Conservation (phyloP, 176 grass and related monocot genomes). For the Bonia amplexicaulis region DNA sequence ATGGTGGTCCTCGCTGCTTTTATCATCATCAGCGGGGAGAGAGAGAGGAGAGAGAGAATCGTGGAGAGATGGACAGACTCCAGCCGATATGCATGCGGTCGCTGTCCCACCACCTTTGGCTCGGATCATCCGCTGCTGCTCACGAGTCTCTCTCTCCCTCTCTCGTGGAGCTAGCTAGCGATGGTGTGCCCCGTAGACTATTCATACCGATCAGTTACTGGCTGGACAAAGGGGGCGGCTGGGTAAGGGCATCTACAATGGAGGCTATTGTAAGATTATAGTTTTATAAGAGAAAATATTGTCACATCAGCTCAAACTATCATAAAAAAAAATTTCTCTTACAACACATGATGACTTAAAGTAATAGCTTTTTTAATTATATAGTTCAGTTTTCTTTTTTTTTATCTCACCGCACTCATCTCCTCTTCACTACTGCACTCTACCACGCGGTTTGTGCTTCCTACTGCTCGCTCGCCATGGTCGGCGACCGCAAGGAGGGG, state of each 20-base stretch:
- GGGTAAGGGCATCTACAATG: not conserved
- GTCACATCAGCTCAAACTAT: too few relatives aligned
- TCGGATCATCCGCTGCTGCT: constrained; percentile 23
- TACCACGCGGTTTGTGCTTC: too few relatives aligned
- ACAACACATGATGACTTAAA: rapidly evolving
- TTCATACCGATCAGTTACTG: not conserved
- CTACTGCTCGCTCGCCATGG: too few relatives aligned
- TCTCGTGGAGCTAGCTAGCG: not conserved
- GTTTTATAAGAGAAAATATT: too few relatives aligned
- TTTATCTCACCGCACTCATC: too few relatives aligned
- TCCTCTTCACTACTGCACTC: too few relatives aligned
- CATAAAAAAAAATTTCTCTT: too few relatives aligned
- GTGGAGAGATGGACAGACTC: constrained; percentile 33
- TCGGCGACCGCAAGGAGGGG: too few relatives aligned
- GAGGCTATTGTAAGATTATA: too few relatives aligned
- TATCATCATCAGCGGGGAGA: not conserved
- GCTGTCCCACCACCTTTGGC: constrained; percentile 44
- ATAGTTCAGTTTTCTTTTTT: too few relatives aligned
- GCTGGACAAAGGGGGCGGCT: not conserved
- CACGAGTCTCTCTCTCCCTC: constrained; percentile 8
- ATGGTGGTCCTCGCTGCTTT: not conserved
- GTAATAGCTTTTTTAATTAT: too few relatives aligned
- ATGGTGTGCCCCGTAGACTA: not conserved
- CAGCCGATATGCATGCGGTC: constrained; percentile 49
- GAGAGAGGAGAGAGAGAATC: not conserved